Percentiles rank a stretch among this genome's conserved stretches.
Conservation (phyloP, 2,329 filamentous ascomycete species). For the Fusarium avenaceum region DNA sequence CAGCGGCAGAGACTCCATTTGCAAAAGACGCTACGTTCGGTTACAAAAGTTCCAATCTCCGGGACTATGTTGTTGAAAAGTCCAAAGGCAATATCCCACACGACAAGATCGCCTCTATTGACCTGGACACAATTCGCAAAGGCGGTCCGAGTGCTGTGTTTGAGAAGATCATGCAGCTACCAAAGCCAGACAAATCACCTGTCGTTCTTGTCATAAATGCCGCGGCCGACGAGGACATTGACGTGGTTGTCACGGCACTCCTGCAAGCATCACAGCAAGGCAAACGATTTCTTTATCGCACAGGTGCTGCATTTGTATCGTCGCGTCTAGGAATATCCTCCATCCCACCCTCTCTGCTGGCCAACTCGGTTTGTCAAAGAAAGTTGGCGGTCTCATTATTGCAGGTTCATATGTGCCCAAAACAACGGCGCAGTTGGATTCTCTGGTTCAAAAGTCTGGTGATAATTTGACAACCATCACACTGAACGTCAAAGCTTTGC, state of each 20-base stretch:
- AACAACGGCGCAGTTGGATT: slow-evolving; percentile 67
- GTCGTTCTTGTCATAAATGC: slow-evolving; percentile 63
- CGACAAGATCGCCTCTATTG: slow-evolving; percentile 59
- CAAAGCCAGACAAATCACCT: slow-evolving; percentile 49
- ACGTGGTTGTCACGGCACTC: slow-evolving; percentile 66
- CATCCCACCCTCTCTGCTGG: slow-evolving; percentile 63
- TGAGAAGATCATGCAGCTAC: slow-evolving; percentile 55
- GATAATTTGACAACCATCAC: slow-evolving; percentile 60
- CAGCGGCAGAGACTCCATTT: slow-evolving; percentile 67
- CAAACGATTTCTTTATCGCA: slow-evolving; percentile 56
- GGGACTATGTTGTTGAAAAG: slow-evolving; percentile 67
- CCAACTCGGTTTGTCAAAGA: slow-evolving; percentile 56
- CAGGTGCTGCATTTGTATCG: slow-evolving; percentile 59
- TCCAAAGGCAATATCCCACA: slow-evolving; percentile 57
- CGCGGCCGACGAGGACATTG: slow-evolving; percentile 66
- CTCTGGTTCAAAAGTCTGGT: slow-evolving; percentile 56
- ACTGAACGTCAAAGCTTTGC: slow-evolving; percentile 63
- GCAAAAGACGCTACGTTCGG: slow-evolving; percentile 70
- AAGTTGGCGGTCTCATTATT: slow-evolving; percentile 65
- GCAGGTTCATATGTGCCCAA: slow-evolving; percentile 72
- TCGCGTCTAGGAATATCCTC: slow-evolving; percentile 65
- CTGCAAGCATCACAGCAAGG: slow-evolving; percentile 53
- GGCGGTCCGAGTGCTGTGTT: slow-evolving; percentile 60
- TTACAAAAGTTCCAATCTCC: slow-evolving; percentile 64
- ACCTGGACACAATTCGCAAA: slow-evolving; percentile 61